These are phyloP conservation scores for Protoeuglena noctilucae DNA, from an alignment of 139 green algal genomes.

Conservation along the genomic window DNA sequence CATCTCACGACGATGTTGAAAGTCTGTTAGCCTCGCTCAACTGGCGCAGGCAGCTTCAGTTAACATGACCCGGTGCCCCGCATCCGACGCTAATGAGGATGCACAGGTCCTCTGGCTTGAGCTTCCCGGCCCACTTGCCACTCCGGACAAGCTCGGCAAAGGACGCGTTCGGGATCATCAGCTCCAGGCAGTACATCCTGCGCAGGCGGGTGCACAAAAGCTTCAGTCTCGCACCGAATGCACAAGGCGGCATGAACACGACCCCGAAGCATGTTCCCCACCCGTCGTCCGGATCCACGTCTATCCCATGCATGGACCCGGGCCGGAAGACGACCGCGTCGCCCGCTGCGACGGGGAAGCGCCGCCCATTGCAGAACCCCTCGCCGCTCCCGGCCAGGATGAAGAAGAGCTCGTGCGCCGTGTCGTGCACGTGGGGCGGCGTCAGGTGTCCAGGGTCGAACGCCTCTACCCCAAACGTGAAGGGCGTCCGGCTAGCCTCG, in stretches of 20 bases:
- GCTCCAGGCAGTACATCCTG: constrained; percentile 38
- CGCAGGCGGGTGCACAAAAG: constrained; percentile 29
- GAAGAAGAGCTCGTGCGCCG: constrained; percentile 71
- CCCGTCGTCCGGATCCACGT: background rate
- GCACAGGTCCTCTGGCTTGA: constrained; percentile 30
- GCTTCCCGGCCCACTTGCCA: constrained; percentile 17
- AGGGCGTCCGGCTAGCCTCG: constrained; percentile 14
- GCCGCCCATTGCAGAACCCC: constrained; percentile 34
- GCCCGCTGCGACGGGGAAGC: constrained; percentile 31
- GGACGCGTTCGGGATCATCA: constrained; percentile 75
- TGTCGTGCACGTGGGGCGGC: constrained; percentile 42
- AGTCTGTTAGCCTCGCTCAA: too few species aligned
- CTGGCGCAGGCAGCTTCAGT: too few species aligned
- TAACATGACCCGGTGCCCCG: too few species aligned
- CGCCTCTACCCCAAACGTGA: constrained; percentile 60
- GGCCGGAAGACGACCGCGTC: constrained; percentile 64
- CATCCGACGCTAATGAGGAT: constrained; percentile 22
- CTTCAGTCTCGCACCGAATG: constrained; percentile 21
- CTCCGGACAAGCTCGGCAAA: constrained; percentile 59
- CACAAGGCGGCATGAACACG: constrained; percentile 28
- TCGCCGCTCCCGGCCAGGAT: constrained; percentile 44
- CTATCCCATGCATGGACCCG: constrained; percentile 27
- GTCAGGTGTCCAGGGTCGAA: constrained; percentile 54
- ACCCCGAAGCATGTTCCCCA: too few species aligned
- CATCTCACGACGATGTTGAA: too few species aligned